Evolutionary conservation across 192 early-diverging fungal species (phyloP), one percentile per base, ranked within the genome.

Genomic region (Diversispora eburnea): DNA sequence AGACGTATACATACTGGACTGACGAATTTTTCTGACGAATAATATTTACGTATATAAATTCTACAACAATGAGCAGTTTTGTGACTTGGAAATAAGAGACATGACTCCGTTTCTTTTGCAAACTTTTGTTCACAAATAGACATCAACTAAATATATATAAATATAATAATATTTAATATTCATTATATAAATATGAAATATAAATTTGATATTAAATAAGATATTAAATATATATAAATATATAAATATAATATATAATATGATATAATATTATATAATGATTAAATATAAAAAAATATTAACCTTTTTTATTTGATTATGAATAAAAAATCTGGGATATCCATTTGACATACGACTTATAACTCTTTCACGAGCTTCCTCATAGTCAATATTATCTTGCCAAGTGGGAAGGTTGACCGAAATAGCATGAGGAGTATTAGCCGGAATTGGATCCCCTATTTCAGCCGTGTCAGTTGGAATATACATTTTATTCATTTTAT

Each of bases 321-420:
- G 87, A 77, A 92, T 91, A 73, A 96, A 94, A 83, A 98, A 98
- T 48, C 97, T 91, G 10, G 97, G 97, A 75, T 98, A 98, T 1
- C 97, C 96, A 52, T 84, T 84, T 51, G 86, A 81, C 89, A 98
- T 90, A 46, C 79, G 83, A 39, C 83, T 75, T 52, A 89, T 78
- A 22, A 96, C 92, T 5, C 85, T 77, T 8, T 85, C 82, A 48
- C 89, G 86, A n/a, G 87, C 93, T 82, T 95, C 92, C 75, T 98
- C 96, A 70, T 98, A 98, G 48, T 89, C 91, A 58, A 98, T 83
- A 75, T 96, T 96, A 83, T 92, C 93, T 15, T 83, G 77, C 94
- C 95, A 98, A 13, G 79, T 92, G 5, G 96, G 96, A 6, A 98
- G 84, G 19, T 89, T 89, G 5, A 98, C 96, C 19, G 95, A 97